A percentile compares a stretch with the other conserved stretches of the same genome.
Evolutionary conservation across 2,329 filamentous ascomycete genomes (phyloP).

Genomic region (Trichoderma afroharzianum): DNA sequence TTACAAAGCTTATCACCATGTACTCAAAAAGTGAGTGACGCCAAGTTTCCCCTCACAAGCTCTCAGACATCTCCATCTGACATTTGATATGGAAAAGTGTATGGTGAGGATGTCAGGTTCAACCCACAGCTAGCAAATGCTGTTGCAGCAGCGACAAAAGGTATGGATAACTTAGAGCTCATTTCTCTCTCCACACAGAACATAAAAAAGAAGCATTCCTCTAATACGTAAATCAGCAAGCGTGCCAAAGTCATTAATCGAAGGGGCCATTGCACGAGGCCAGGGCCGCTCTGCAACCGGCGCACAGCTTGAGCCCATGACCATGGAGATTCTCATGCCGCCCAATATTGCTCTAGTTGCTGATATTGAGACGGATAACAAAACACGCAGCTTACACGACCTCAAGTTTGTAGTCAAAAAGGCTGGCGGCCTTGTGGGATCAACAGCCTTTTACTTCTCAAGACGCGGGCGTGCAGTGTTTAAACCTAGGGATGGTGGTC

Average conservation of each 20-base stretch:
- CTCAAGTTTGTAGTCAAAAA: constrained; percentile 69
- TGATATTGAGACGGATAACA: constrained; percentile 82
- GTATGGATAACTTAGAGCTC: constrained; percentile 36
- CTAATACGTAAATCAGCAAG: constrained; percentile 44
- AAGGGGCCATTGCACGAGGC: constrained; percentile 80
- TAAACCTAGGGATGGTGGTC: constrained; percentile 45
- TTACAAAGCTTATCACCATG: constrained; percentile 70
- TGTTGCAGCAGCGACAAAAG: constrained; percentile 75
- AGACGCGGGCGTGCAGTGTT: constrained; percentile 74
- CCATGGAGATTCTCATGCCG: constrained; percentile 77
- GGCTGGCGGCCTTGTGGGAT: constrained; percentile 63
- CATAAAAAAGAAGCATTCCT: background rate
- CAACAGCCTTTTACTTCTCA: constrained; percentile 81
- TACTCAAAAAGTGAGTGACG: constrained; percentile 64
- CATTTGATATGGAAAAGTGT: constrained; percentile 48
- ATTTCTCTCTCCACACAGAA: background rate
- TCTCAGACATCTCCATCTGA: background rate
- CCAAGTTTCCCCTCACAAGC: background rate
- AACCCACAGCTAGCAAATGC: constrained; percentile 75
- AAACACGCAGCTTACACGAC: constrained; percentile 68
- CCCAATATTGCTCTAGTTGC: constrained; percentile 74
- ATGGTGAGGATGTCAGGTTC: constrained; percentile 66
- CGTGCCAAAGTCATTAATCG: constrained; percentile 80
- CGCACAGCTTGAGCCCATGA: constrained; percentile 69
- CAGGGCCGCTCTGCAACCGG: constrained; percentile 78